Evolutionary conservation across 1,284 basidiomycete species (phyloP), one percentile per base, ranked within the genome.

Genomic region (Papiliotrema fonsecae): DNA sequence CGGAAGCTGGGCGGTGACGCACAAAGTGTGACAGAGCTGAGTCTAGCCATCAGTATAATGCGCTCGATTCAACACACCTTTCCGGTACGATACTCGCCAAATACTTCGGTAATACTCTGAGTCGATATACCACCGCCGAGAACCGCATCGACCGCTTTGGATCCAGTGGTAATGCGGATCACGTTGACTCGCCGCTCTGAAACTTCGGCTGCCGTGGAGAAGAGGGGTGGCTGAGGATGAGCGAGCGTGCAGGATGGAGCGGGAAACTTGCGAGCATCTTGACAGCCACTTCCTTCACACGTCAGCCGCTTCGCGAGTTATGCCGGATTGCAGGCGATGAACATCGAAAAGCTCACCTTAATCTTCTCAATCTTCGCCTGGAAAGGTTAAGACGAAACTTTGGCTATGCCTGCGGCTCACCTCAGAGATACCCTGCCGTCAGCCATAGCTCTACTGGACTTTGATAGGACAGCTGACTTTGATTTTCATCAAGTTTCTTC

Each of bases 341-440:
- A n/a, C 24, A 18, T 30, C 13, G 24, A 16, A 37, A 11, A 18
- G 52, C 67, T 58, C 51, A 83, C 90, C 77, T 94, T 94, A 62
- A 96, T 87, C 70, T 96, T 96, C 65, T 96, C 91, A 0, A 96
- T 88, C 69, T 96, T 96, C 2, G 91, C 87, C 67, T 76, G 30
- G 10, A 14, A n/a, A 44, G n/a, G 34, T 45, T 52, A n/a, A 55
- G 51, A 13, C 55, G 52, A 18, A 9, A 13, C 21, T 40, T 21
- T 47, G 30, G 31, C 11, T 32, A 28, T 6, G 43, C 38, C 58
- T 88, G 87, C 3, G 16, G 35, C 54, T 26, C 49, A 67, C 68
- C 50, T 71, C 69, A 1, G 69, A 69, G 6, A 71, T 52, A 36
- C 69, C 69, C 67, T 71, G 42, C 2, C 9, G 24, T 47, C 26